Base-by-base conservation (phyloP, 495 filamentous ascomycete species). In the Aspergillus wentii region DNA sequence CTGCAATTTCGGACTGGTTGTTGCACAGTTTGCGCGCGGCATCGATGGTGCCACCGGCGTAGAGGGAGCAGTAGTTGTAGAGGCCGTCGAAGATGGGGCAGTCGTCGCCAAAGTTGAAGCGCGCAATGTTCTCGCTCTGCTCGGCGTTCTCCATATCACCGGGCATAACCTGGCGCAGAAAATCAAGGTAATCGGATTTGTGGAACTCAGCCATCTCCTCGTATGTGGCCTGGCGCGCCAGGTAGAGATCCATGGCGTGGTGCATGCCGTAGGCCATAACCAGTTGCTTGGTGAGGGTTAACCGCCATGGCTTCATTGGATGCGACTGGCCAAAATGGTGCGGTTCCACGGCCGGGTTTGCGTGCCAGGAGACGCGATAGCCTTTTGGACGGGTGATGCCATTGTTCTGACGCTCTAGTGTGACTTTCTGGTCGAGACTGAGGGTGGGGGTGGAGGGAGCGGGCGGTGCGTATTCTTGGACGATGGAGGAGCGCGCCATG, bases 231-330 rank as follows among this genome's bases (percentile, higher is more conserved):
- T 79, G 72, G 16, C 88, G 78, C 29, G 90, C 77, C 35, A 80
- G 67, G 69, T 92, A 94, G 43, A 86, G 80, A 59, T 96, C 91
- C 92, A 98, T 96, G 36, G 88, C 88, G 43, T 86, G 80, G 53
- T 94, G 86, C 77, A 98, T 86, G 41, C 92, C 94, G 61, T 97
- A 97, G 3, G 86, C 78, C 48, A 92, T 78, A 30, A 98, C 86
- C 25, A 98, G 75, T 55, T 91, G 83, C 57, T 98, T 98, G 41
- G 92, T 92, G 28, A 98, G 77, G 8, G 88, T 95, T 41, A 98
- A 72, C 11, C 92, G 85, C 91, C 91, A 97, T 41, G 92, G 92
- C 54, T 98, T 98, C 92, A 98, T 98, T 11, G 92, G 92, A 65
- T 98, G 92, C 13, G 83, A 83, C 54, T 82, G 82, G 42, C 92